Evolutionary conservation across 371 early-diverging fungal species (phyloP).

Genomic region (Phascolomyces articulosus): DNA sequence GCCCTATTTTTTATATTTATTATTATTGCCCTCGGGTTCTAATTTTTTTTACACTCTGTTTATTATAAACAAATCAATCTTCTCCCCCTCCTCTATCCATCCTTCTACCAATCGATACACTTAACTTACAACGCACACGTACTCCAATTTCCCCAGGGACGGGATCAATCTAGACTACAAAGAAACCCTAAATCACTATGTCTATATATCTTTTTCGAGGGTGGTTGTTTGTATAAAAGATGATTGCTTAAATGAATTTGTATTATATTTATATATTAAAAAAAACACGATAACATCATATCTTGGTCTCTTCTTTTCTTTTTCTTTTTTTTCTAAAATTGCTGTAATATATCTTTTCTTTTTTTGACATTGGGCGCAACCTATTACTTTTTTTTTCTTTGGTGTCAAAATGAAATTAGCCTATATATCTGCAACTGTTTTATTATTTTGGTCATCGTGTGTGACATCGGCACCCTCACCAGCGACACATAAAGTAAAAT

Average conservation of each 20-base stretch:
- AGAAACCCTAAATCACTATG: too few relatives aligned
- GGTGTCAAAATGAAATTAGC: background rate
- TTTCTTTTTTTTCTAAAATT: too few relatives aligned
- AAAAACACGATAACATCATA: background rate
- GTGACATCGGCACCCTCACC: background rate
- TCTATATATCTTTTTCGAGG: too few relatives aligned
- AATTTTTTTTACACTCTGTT: background rate
- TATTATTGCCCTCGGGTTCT: background rate
- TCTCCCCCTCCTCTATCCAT: too few relatives aligned
- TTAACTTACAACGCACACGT: too few relatives aligned
- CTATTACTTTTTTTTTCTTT: too few relatives aligned
- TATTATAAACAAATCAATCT: too few relatives aligned
- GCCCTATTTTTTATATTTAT: background rate
- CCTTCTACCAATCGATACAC: too few relatives aligned
- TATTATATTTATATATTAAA: background rate
- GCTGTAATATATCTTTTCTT: background rate
- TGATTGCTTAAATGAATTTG: background rate
- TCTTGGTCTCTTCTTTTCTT: slow-evolving; percentile 4
- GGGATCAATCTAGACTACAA: too few relatives aligned
- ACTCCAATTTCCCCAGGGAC: too few relatives aligned
- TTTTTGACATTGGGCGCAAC: too few relatives aligned
- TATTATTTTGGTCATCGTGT: background rate
- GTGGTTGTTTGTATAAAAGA: slow-evolving; percentile 6
- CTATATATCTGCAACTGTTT: background rate
- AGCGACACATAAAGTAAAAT: background rate